A percentile compares a stretch with the other conserved stretches of the same genome.
These are phyloP conservation scores for Solanum aculeatissimum DNA, from an alignment of 305 asterid species.

Conservation along the genomic window DNA sequence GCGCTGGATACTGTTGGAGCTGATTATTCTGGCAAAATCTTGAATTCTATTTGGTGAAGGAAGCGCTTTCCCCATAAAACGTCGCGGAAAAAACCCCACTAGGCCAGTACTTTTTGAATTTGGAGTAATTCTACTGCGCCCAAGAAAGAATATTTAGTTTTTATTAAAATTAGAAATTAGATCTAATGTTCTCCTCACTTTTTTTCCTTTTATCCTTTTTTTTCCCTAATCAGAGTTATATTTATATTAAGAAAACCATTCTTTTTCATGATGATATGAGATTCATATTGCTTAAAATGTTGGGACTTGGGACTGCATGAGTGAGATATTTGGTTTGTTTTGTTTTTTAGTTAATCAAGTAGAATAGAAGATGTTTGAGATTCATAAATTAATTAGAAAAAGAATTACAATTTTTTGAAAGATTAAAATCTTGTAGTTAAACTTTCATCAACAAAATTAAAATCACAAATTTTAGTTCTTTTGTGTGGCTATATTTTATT, in stretches of 20 bases:
- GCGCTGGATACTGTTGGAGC: conserved; percentile 31
- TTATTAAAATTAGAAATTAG: background rate
- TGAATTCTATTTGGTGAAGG: conserved; percentile 40
- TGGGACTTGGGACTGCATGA: background rate
- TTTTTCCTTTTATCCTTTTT: background rate
- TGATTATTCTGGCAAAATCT: conserved; percentile 36
- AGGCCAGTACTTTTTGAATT: background rate
- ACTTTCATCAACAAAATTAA: background rate
- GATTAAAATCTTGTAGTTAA: background rate
- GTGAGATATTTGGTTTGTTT: background rate
- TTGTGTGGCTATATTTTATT: background rate
- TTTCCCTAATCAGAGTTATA: background rate
- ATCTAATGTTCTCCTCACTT: background rate
- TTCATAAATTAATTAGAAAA: background rate
- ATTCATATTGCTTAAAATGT: background rate
- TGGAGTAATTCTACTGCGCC: background rate
- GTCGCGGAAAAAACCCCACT: background rate
- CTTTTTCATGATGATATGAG: background rate
- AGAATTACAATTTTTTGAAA: background rate
- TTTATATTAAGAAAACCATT: too few relatives aligned
- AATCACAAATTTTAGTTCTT: background rate
- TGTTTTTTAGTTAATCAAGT: background rate
- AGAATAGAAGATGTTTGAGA: background rate
- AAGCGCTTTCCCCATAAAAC: conserved; percentile 65
- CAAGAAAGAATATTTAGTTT: background rate